Conservation (phyloP, 2,329 filamentous ascomycete genomes). For the Aureobasidium sp. region DNA sequence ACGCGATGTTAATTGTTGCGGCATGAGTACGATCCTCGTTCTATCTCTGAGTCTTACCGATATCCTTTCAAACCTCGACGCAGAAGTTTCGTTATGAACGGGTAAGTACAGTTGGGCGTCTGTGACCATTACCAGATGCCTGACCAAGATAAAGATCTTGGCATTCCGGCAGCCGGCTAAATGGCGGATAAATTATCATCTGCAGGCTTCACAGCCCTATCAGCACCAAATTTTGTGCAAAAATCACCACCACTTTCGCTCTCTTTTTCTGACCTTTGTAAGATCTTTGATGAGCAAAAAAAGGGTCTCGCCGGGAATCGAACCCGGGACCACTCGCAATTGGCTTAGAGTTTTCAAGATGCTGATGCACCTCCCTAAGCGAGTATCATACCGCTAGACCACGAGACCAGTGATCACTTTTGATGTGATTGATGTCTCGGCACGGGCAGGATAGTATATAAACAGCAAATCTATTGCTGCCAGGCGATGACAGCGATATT, state of each 20-base stretch:
- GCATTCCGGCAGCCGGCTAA: background rate
- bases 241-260: background rate
- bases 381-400: slow-evolving; percentile 18
- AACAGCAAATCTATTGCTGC: background rate
- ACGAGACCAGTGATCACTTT: slow-evolving; percentile 5
- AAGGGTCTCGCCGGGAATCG: slow-evolving; percentile 14
- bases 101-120: too few relatives aligned
- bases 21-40: too few relatives aligned
- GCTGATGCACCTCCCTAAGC: slow-evolving; percentile 10
- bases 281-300: background rate
- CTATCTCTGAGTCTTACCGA: too few relatives aligned
- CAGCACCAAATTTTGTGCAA: background rate
- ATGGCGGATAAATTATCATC: background rate
- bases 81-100: too few relatives aligned
- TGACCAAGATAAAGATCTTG: background rate
- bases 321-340: slow-evolving; percentile 17
- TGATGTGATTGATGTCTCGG: background rate
- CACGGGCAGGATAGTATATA: background rate
- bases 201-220: background rate
- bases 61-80: too few relatives aligned
- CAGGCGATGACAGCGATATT: background rate
- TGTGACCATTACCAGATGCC: too few relatives aligned
- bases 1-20: too few relatives aligned
- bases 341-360: slow-evolving; percentile 6
- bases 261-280: background rate